Evolutionary conservation across 129 eudicot genomes (phyloP), one percentile per base, ranked within the genome.

Genomic region (Gnaphalium uliginosum): DNA sequence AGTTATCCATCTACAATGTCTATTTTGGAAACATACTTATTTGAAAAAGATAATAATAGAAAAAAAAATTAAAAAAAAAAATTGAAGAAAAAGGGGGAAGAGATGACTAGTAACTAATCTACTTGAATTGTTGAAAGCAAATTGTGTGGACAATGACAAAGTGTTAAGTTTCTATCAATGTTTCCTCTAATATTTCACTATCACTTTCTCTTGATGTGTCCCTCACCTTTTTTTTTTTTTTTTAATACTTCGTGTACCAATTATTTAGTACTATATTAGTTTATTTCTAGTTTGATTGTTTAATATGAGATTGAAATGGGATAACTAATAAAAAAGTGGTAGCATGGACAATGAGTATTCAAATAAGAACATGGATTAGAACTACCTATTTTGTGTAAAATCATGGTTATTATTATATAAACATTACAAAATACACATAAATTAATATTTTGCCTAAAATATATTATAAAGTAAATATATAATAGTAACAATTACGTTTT

Each of bases 151-250:
- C 61, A 72, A 72, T 39, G 83, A 67, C 74, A 53, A 25, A 73
- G 61, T 79, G 79, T 73, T 73, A 41, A 54, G 83, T 73, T 73
- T 59, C 79, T 46, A 73, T 79, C 79, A 73, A 66, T 79, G 83
- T 79, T 72, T 66, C 78, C 83, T 65, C 73, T 56, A 73, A 79
- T 57, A n/a, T 79, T 66, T 79, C 83, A 73, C 79, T 63, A 68
- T 41, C 75, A 66, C 74, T 79, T 66, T 79, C 66, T 66, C 63
- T 37, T 73, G 54, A 73, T 73, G 74, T 73, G 56, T 50, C 75
- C 41, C 21, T 79, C 74, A 56, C 73, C 63, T 41, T 27, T 39
- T 73, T 73, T 56, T 39, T 73, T 73, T 56, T 71, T 2, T 2
- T 29, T 29, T 29, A n/a, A 27, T 19, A 41, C 67, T 33, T 50